These are phyloP conservation scores for Malassezia dermatis DNA, from an alignment of 1,284 basidiomycete species.

Conservation along the genomic window DNA sequence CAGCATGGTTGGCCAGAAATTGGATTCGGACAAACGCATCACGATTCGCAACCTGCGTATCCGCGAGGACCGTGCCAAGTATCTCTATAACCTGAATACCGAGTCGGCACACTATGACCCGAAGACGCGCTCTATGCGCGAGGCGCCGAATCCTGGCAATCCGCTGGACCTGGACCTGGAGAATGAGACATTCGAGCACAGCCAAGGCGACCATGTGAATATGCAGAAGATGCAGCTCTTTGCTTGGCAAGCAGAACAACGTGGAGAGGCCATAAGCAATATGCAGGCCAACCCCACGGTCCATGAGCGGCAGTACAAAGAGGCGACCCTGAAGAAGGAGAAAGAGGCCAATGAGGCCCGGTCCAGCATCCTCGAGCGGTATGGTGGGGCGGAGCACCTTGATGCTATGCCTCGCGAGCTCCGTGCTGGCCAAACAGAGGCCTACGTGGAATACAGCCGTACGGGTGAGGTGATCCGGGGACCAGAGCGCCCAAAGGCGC, in stretches of 20 bases:
- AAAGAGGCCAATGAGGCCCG: constrained; percentile 76
- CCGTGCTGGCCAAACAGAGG: constrained; percentile 82
- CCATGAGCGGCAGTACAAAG: constrained; percentile 75
- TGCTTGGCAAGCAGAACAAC: constrained; percentile 87
- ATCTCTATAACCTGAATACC: constrained; percentile 89
- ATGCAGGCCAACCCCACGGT: constrained; percentile 90
- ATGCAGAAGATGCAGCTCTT: constrained; percentile 87
- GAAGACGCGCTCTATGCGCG: constrained; percentile 98
- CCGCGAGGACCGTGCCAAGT: constrained; percentile 97
- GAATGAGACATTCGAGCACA: constrained; percentile 88
- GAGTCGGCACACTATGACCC: constrained; percentile 97
- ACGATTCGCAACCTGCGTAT: constrained; percentile 97
- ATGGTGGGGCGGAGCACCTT: constrained; percentile 89
- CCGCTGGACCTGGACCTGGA: constrained; percentile 72
- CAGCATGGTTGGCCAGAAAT: constrained; percentile 91
- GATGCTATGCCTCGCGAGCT: constrained; percentile 78
- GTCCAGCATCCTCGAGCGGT: constrained; percentile 55
- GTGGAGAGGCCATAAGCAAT: constrained; percentile 79
- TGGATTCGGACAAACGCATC: constrained; percentile 94
- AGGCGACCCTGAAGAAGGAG: constrained; percentile 85
- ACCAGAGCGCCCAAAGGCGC: constrained; percentile 69
- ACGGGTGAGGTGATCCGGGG: constrained; percentile 84
- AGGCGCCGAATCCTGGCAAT: constrained; percentile 69
- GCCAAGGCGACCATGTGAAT: constrained; percentile 77
- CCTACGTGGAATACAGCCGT: constrained; percentile 93